A percentile compares a stretch with the other conserved stretches of the same genome.
Conservation (phyloP, 306 rosid species). For the Alnus glutinosa region DNA sequence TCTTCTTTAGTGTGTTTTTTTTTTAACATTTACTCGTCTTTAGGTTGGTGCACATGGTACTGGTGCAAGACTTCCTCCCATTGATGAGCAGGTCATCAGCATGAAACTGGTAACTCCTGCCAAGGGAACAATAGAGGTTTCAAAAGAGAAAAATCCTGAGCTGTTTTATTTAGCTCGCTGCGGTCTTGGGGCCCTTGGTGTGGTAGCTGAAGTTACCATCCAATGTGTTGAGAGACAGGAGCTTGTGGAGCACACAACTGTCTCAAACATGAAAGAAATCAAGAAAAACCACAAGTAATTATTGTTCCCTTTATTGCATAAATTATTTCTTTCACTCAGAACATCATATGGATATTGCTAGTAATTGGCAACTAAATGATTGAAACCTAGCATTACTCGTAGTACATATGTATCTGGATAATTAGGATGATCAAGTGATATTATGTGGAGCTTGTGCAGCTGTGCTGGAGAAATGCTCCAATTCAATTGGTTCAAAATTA, state of each 20-base stretch:
- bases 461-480: not conserved
- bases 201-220: slow-evolving; percentile 94
- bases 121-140: slow-evolving; percentile 84
- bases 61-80: slow-evolving; percentile 94
- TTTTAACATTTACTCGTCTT: slow-evolving; percentile 8
- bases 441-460: not conserved
- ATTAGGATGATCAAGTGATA: not conserved
- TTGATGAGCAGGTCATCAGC: slow-evolving; percentile 90
- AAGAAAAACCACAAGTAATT: slow-evolving; percentile 93
- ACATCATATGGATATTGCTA: slow-evolving; percentile 1
- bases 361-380: slow-evolving; percentile 18
- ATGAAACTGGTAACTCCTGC: slow-evolving; percentile 94
- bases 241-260: slow-evolving; percentile 88
- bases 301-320: not conserved
- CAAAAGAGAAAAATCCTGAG: slow-evolving; percentile 83
- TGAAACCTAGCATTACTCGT: not conserved
- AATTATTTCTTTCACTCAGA: slow-evolving; percentile 3
- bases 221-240: slow-evolving; percentile 98
- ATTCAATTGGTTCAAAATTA: not conserved
- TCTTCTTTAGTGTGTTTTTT: not conserved
- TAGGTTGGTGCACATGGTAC: slow-evolving; percentile 99
- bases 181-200: slow-evolving; percentile 98
- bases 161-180: slow-evolving; percentile 93
- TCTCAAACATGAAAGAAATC: slow-evolving; percentile 77
- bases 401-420: not conserved